Base-by-base conservation (phyloP, 768 basidiomycete genomes). In the Trichaptum fuscoviolaceum region DNA sequence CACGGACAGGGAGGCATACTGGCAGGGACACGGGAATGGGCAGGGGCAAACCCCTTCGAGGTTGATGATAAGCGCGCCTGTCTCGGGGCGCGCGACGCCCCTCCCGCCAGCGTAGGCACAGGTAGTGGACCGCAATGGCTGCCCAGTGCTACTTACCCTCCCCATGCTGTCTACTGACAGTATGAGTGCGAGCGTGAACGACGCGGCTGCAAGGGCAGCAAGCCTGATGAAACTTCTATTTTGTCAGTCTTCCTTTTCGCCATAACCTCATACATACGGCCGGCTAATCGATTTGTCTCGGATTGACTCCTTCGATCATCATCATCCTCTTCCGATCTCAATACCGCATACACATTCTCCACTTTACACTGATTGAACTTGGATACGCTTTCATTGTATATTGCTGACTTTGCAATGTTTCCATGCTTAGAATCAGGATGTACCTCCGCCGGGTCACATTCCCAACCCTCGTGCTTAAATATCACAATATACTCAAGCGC, bases 391-490 rank as follows among this genome's bases (percentile, higher is more conserved):
- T 61, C 59, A 61, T 61, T 18, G 30, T 61, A 61, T 61, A 25
- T 61, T 18, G 42, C 42, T 52, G 42, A 52, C 20, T 52, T 12
- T 65, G 58, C 63, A 64, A 52, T 52, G 42, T 20, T 66, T 59
- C 7, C 62, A 25, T 57, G 63, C 65, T 63, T 75, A 92, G 95
- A 78, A 91, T 95, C 68, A 96, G 96, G 57, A 97, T 97, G 96
- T 96, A 99, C 78, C 87, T 98, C 67, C 89, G 88, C 70, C 91
- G 94, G 78, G 95, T 99, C 68, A 95, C 94, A 17, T 92, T 95
- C 76, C 94, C 93, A 52, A 91, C 90, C 0, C 99, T 99, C 73
- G 96, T 99, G 0, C 87, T 99, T 66, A 96, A 99, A 79, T 97
- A 96, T 6, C 83, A 96, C 73, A 95, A 92, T 72, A 94, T 98